A percentile compares a stretch with the other conserved stretches of the same genome.
phyloP scores from a whole-genome alignment of 495 filamentous ascomycete genomes.

The Chlorociboria aeruginascens region DNA sequence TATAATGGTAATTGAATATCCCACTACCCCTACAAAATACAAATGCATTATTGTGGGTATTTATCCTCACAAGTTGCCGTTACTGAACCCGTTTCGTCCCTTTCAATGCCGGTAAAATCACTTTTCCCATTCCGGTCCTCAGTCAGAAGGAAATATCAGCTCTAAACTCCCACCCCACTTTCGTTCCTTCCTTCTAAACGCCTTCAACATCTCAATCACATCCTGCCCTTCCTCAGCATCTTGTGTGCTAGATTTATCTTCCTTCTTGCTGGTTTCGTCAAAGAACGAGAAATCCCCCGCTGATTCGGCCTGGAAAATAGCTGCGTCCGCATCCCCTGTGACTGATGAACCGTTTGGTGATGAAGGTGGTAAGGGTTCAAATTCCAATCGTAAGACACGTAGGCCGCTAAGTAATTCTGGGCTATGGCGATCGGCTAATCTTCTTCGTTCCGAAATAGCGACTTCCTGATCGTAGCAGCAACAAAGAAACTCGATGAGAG shows the following conservation, averaged over 20 bases:
- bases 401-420: conserved; percentile 12
- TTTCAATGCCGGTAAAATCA: background rate
- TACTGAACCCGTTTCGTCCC: background rate
- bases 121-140: background rate
- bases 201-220: background rate
- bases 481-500: conserved; percentile 6
- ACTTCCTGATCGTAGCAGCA: conserved; percentile 7
- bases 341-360: background rate
- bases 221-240: background rate
- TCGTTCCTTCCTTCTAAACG: background rate
- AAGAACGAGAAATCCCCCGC: conserved; percentile 19
- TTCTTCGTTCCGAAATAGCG: background rate
- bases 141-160: conserved; percentile 1
- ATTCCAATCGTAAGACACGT: conserved; percentile 8
- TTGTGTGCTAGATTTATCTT: background rate
- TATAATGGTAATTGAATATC: too few relatives aligned
- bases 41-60: too few relatives aligned
- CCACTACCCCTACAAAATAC: too few relatives aligned
- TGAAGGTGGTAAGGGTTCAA: background rate
- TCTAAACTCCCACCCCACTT: conserved; percentile 13
- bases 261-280: background rate
- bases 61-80: too few relatives aligned
- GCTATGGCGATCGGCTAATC: background rate
- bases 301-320: conserved; percentile 1
- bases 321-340: conserved; percentile 12